phyloP scores from a whole-genome alignment of 305 asterid genomes.

The Salvia sclarea region DNA sequence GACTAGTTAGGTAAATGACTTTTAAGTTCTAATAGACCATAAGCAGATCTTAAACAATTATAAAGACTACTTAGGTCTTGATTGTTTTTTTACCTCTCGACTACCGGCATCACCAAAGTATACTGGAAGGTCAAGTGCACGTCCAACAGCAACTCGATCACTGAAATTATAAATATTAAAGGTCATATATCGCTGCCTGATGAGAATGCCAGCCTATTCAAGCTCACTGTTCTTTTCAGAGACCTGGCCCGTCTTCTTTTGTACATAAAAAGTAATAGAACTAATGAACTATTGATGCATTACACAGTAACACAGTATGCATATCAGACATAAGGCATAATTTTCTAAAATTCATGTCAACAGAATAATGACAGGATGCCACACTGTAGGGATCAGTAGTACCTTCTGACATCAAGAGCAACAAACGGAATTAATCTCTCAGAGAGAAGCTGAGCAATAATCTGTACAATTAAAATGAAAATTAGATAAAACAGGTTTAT shows the following conservation, averaged over 20 bases:
- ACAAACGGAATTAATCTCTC: conserved; percentile 97
- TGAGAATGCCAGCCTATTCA: conserved; percentile 11
- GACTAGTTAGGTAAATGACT: background rate
- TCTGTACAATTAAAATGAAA: conserved; percentile 53
- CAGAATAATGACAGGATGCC: conserved; percentile 10
- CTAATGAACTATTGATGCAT: conserved; percentile 2
- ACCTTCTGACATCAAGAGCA: conserved; percentile 99
- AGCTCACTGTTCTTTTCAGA: conserved; percentile 20
- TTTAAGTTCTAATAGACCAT: conserved; percentile 14
- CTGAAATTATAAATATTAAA: conserved; percentile 47
- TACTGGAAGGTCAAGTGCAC: conserved; percentile 98
- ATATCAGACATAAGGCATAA: conserved; percentile 8
- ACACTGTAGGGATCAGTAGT: conserved; percentile 24
- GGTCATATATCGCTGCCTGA: conserved; percentile 25
- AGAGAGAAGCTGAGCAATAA: conserved; percentile 99
- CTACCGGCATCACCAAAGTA: conserved; percentile 99
- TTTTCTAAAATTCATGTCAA: background rate
- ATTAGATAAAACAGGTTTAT: background rate
- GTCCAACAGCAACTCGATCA: conserved; percentile 93
- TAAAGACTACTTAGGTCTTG: too few relatives aligned
- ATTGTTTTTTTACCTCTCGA: conserved; percentile 69
- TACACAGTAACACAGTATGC: background rate
- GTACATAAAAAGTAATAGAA: conserved; percentile 8
- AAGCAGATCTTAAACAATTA: conserved; percentile 23
- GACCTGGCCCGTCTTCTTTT: conserved; percentile 17